Base-by-base conservation (phyloP, 257 asterid species). In the Solanum pennellii region DNA sequence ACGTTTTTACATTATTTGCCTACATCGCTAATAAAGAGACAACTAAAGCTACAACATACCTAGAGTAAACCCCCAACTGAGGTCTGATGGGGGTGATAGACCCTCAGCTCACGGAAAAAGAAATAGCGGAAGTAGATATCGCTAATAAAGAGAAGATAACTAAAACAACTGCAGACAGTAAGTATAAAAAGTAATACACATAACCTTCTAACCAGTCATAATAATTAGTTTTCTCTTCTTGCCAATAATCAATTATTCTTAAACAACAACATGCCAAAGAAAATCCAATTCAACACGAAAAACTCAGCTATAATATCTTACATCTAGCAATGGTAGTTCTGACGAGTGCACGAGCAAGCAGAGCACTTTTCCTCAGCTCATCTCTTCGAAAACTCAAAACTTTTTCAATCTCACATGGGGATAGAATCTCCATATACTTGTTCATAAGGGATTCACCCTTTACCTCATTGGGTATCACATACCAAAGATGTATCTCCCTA, bases 401-500 rank as follows among this genome's bases (percentile, higher is more conserved):
- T 13, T 83, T 91, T 82, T 94, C 92, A 88, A 91, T 92, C 96
- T 96, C 99, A 69, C 92, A 82, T 13, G 98, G 97, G 27, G 99
- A 90, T 37, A 96, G 84, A 49, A 96, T 91, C 87, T 93, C 95
- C 4, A 90, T 89, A 89, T 94, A 95, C 77, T 89, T 94, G 83
- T 90, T 93, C 15, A 95, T 77, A 86, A 96, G 87, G 3, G 93
- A 74, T 88, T 94, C 93, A 66, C 91, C 88, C 90, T 90, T 93
- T 89, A 95, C 96, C 91, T 95, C 95, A 66, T 92, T 83, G 68
- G 98, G 98, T 41, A 89, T 91, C 23, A 94, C 92, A 86, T 93
- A 96, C 99, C 99, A 96, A 68, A 96, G 87, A 94, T 96, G 99
- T 69, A 94, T 89, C 87, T 94, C 98, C 94, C 99, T 96, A 89